Conservation (phyloP, 768 basidiomycete genomes). For the Leccinum ochraceum region DNA sequence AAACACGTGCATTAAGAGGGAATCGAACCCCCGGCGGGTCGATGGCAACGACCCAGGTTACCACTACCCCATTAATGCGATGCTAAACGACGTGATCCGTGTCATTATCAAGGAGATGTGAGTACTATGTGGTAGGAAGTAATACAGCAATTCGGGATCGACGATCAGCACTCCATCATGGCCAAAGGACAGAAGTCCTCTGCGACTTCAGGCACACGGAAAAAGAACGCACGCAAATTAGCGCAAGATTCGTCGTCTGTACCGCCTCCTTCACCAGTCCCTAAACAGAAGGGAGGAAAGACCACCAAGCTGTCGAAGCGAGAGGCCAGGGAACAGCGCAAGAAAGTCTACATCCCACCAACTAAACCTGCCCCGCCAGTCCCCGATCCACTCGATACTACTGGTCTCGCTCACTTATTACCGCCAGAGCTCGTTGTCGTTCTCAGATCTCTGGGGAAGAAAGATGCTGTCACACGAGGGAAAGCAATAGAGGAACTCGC, state of each 20-base stretch:
- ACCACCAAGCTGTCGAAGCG: conserved; percentile 43
- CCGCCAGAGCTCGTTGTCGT: conserved; percentile 84
- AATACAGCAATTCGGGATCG: not conserved
- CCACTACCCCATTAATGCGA: conserved; percentile 50
- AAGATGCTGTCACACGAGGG: conserved; percentile 81
- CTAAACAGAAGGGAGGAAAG: conserved; percentile 47
- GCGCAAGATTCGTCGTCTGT: conserved; percentile 31
- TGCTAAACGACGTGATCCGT: not conserved
- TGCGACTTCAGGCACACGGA: conserved; percentile 82
- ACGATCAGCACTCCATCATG: conserved; percentile 31
- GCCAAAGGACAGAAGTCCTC: conserved; percentile 65
- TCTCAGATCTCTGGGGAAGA: conserved; percentile 81
- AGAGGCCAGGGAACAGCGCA: conserved; percentile 67
- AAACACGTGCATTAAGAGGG: conserved; percentile 37
- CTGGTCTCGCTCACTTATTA: conserved; percentile 70
- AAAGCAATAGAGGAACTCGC: conserved; percentile 84
- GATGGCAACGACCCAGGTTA: conserved; percentile 72
- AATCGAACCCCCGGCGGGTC: conserved; percentile 88
- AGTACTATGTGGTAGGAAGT: not conserved
- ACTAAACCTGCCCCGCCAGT: conserved; percentile 71
- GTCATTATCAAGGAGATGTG: not conserved
- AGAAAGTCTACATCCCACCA: conserved; percentile 87
- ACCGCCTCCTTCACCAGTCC: conserved; percentile 38
- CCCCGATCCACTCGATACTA: conserved; percentile 85
- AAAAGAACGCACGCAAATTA: conserved; percentile 87